Percentiles rank a stretch among this genome's conserved stretches.
These are phyloP conservation scores for Vitis vinifera DNA, from an alignment of 164 flowering plant genomes.

Conservation along the genomic window DNA sequence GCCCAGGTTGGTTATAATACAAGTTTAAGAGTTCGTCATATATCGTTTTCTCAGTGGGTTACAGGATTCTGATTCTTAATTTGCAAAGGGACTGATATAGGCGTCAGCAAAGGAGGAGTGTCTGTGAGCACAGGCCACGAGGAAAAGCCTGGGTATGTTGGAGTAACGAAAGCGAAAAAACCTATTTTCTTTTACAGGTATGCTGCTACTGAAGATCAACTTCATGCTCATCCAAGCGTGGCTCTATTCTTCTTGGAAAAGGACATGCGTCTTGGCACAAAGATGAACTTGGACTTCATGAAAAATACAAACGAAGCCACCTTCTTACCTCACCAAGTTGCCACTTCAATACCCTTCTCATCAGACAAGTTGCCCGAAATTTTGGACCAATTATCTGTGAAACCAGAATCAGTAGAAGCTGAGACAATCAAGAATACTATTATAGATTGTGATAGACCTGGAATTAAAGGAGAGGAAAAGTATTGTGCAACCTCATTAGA, in stretches of 20 bases:
- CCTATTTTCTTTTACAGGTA: background rate
- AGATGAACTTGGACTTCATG: constrained; percentile 34
- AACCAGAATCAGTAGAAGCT: constrained; percentile 36
- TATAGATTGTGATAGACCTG: constrained; percentile 35
- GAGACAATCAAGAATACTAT: constrained; percentile 35
- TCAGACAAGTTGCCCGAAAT: constrained; percentile 29
- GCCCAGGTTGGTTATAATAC: too few relatives aligned
- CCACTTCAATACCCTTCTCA: constrained; percentile 24
- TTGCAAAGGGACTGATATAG: too few relatives aligned
- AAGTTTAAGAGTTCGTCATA: too few relatives aligned
- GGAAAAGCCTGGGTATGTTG: constrained; percentile 16
- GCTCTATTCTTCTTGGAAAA: constrained; percentile 53
- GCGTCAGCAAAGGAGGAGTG: too few relatives aligned
- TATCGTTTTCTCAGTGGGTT: too few relatives aligned
- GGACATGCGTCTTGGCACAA: constrained; percentile 27
- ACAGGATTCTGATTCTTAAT: too few relatives aligned
- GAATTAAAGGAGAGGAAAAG: constrained; percentile 41
- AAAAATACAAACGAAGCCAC: constrained; percentile 23
- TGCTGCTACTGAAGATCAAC: constrained; percentile 40
- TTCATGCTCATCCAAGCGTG: constrained; percentile 31
- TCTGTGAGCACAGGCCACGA: too few relatives aligned
- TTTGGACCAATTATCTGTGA: constrained; percentile 27
- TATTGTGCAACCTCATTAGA: constrained; percentile 51
- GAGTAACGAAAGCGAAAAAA: too few relatives aligned
- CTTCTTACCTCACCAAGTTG: constrained; percentile 29